Percentiles rank a stretch among this genome's conserved stretches.
Conservation (phyloP, 768 basidiomycete genomes). For the Termitomyces sp. region DNA sequence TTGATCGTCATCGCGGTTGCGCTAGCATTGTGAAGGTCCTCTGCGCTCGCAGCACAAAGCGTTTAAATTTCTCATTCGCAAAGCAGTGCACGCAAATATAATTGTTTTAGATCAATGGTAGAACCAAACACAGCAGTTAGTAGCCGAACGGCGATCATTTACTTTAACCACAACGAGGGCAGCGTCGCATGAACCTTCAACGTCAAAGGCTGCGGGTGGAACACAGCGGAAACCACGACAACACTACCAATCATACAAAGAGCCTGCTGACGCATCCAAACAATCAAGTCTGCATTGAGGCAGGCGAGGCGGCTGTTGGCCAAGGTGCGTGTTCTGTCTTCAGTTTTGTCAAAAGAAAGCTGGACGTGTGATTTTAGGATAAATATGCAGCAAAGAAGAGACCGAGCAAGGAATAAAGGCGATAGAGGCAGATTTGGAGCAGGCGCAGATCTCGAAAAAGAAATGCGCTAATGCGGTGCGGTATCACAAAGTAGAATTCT, state of each 20-base stretch:
- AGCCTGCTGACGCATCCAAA: constrained; percentile 47
- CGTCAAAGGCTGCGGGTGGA: constrained; percentile 12
- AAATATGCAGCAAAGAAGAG: constrained; percentile 80
- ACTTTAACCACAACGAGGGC: constrained; percentile 14
- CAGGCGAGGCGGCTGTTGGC: constrained; percentile 81
- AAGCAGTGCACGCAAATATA: too few relatives aligned
- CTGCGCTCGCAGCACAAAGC: constrained; percentile 28
- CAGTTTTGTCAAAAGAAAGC: not conserved
- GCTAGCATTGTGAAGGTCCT: constrained; percentile 24
- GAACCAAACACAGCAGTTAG: constrained; percentile 11
- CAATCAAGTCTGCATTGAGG: constrained; percentile 78
- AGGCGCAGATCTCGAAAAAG: constrained; percentile 56
- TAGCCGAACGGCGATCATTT: not conserved
- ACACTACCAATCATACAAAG: constrained; percentile 20
- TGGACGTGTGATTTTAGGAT: constrained; percentile 41
- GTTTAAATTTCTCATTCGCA: constrained; percentile 55
- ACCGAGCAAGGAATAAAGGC: constrained; percentile 75
- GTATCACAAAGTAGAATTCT: constrained; percentile 93
- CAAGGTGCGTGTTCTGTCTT: constrained; percentile 43
- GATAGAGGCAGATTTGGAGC: constrained; percentile 67
- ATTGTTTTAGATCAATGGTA: constrained; percentile 5
- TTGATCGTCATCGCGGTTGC: constrained; percentile 52
- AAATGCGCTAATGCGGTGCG: constrained; percentile 68
- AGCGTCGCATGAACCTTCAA: constrained; percentile 7
- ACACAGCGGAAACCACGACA: constrained; percentile 21